Conservation (phyloP, 306 rosid genomes). For the Quercus robur region DNA sequence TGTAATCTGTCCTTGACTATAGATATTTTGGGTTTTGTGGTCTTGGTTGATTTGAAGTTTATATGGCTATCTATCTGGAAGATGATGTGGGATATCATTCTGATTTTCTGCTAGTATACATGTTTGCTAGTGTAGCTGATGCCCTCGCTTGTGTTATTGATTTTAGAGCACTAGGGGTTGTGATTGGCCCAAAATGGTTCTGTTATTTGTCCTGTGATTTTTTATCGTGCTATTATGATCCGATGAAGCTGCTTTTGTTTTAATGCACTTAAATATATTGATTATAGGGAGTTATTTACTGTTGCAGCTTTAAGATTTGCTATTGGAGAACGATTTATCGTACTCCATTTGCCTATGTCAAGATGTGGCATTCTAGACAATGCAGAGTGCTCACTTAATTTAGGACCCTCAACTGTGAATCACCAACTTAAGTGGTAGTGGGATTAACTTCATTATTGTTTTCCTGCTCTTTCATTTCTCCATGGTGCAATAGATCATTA, state of each 20-base stretch:
- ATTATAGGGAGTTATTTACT: background rate
- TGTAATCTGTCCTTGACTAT: too few species aligned
- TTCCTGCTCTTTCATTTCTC: background rate
- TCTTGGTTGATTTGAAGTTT: too few species aligned
- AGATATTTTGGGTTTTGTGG: too few species aligned
- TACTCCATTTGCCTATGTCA: background rate
- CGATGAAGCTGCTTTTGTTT: background rate
- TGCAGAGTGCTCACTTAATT: too few species aligned
- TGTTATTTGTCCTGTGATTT: background rate
- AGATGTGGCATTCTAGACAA: too few species aligned
- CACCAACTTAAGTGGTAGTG: background rate
- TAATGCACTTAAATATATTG: too few species aligned
- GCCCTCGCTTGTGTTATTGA: background rate
- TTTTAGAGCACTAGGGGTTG: background rate
- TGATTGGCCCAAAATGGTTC: background rate
- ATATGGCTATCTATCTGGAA: background rate
- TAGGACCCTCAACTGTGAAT: too few species aligned
- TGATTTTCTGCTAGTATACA: background rate
- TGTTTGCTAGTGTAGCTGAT: background rate
- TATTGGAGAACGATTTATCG: background rate
- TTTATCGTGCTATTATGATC: background rate
- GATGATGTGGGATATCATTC: background rate
- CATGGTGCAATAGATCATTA: background rate
- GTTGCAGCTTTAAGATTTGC: background rate
- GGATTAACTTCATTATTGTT: background rate